phyloP scores from a whole-genome alignment of 768 basidiomycete genomes.

The Kwoniella sp. region DNA sequence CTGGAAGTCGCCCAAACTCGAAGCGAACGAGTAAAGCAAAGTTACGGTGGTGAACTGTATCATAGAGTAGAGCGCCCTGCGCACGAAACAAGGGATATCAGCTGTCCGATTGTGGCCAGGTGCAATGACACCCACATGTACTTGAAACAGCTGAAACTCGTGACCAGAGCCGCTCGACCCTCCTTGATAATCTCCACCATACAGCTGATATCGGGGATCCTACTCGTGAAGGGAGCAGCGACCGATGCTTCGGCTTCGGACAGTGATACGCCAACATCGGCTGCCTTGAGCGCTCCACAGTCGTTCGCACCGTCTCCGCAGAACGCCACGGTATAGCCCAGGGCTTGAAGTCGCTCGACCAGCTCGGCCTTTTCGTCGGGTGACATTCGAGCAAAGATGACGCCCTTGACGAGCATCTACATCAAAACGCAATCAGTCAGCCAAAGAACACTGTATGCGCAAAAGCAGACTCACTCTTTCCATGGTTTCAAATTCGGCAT shows the following conservation, averaged over 20 bases:
- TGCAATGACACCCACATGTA: constrained; percentile 70
- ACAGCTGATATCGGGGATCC: constrained; percentile 88
- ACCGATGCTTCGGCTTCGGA: constrained; percentile 98
- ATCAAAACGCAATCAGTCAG: neutral
- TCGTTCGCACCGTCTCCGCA: constrained; percentile 99
- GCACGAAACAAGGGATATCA: constrained; percentile 17
- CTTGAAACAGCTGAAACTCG: constrained; percentile 99
- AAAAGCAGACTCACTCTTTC: constrained; percentile 64
- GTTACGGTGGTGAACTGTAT: constrained; percentile 99
- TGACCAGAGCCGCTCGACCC: constrained; percentile 89
- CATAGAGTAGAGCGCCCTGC: constrained; percentile 92
- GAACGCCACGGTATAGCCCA: constrained; percentile 96
- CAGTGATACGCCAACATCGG: constrained; percentile 92
- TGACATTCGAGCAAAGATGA: constrained; percentile 97
- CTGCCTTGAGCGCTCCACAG: constrained; percentile 95
- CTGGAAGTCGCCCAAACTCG: constrained; percentile 95
- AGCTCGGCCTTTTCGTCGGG: constrained; percentile 99
- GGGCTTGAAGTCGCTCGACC: constrained; percentile 82
- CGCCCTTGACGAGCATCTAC: constrained; percentile 94
- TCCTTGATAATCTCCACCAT: constrained; percentile 96
- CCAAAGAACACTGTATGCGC: neutral
- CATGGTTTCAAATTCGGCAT: constrained; percentile 86
- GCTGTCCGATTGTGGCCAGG: neutral
- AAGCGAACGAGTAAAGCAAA: constrained; percentile 90
- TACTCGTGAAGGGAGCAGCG: constrained; percentile 93